Evolutionary conservation across 1,284 basidiomycete species (phyloP), one percentile per base, ranked within the genome.

Genomic region (Amylostereum chailletii): DNA sequence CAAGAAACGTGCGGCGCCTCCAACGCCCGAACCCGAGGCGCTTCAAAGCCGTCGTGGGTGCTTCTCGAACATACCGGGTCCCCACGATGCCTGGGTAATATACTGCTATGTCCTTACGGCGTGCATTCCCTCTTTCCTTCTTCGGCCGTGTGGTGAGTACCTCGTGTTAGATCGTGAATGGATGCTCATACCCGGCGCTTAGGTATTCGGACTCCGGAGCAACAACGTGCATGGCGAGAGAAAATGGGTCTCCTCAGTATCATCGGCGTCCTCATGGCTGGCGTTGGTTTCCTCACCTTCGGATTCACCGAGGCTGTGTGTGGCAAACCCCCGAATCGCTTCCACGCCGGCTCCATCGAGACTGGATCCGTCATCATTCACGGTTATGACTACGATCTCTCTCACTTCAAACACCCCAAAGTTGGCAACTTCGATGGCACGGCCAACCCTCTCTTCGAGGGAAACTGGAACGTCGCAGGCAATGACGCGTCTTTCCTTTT

Each of bases 261-360:
- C 66, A 91, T 96, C 59, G 64, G 80, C 11, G 5, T 66, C 26
- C 79, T 94, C 57, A 98, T 99, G 95, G 86, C 87, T 27, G 79
- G 75, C 44, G 96, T 99, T 63, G 95, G 94, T 67, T 99, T 94
- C 79, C 76, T 99, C 64, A 99, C 95, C 2, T 99, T 99, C 69
- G 95, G 96, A n/a, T 99, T 99, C 74, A 98, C 94, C 3, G 81
- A 94, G 62, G 73, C 85, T 47, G 94, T 99, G 34, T 99, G 95
- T 66, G 91, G 93, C 37, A 86, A 74, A 41, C 88, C 90, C 26
- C 76, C 86, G 32, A 81, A 86, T 48, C 83, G 92, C 11, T 94
- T 81, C 72, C 82, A 86, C 56, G 79, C 86, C 44, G 93, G 91
- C 26, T 69, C 70, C 45, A 86, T 95, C 57, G 82, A 83, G 51